phyloP scores from a whole-genome alignment of 192 early-diverging fungal species.

The Gamsiella multidivaricata region DNA sequence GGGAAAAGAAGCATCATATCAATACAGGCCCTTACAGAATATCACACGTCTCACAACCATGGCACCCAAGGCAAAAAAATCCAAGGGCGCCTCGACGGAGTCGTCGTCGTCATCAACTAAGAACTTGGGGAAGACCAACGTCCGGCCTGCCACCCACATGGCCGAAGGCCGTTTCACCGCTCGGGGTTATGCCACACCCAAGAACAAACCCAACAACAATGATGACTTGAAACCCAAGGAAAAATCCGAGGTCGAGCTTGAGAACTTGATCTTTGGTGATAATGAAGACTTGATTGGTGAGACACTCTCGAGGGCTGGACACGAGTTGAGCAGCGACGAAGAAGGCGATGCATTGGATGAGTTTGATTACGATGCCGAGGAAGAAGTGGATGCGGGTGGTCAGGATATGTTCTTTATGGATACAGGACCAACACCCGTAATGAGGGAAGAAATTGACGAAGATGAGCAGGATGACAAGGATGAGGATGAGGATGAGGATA shows the following conservation, averaged over 20 bases:
- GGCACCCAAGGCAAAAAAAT: slow-evolving; percentile 39
- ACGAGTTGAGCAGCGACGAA: slow-evolving; percentile 53
- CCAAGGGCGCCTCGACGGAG: slow-evolving; percentile 5
- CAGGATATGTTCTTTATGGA: slow-evolving; percentile 55
- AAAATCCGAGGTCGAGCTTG: slow-evolving; percentile 76
- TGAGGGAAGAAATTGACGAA: slow-evolving; percentile 24
- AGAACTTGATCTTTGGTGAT: slow-evolving; percentile 81
- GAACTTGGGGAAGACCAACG: slow-evolving; percentile 13
- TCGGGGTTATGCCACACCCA: not conserved
- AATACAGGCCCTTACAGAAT: too few species aligned
- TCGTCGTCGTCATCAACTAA: not conserved
- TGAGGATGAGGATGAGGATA: slow-evolving; percentile 7
- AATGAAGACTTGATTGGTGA: slow-evolving; percentile 54
- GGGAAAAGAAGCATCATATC: too few species aligned
- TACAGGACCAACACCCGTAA: slow-evolving; percentile 31
- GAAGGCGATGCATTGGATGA: slow-evolving; percentile 55
- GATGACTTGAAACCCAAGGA: slow-evolving; percentile 62
- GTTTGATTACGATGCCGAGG: slow-evolving; percentile 39
- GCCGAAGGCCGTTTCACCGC: slow-evolving; percentile 9
- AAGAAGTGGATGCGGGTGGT: slow-evolving; percentile 9
- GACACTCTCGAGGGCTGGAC: slow-evolving; percentile 42
- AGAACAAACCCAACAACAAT: slow-evolving; percentile 14
- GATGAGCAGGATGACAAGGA: slow-evolving; percentile 24
- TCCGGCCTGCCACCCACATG: slow-evolving; percentile 30
- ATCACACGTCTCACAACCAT: too few species aligned